Base-by-base conservation (phyloP, 805 yeast species). In the Kodamaea lidongshanica region DNA sequence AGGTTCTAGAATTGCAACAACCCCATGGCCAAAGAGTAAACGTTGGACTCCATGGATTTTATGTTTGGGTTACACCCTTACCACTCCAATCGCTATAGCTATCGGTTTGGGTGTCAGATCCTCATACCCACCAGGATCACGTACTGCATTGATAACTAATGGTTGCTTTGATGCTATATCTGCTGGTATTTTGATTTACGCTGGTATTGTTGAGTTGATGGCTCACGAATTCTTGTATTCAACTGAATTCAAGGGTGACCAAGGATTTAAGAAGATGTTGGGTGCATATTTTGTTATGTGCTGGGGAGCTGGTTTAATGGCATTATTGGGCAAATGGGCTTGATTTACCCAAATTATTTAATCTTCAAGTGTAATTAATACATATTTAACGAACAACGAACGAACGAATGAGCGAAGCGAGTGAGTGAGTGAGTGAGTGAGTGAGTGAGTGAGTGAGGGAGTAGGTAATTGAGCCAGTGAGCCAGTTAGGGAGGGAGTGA, bases 281-380 rank as follows among this genome's bases (percentile, higher is more conserved):
- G 36, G 43, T 22, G 84, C 79, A 6, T 77, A 64, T 45, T 40
- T 66, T 30, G 58, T 67, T 22, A 73, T 72, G 72, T 69, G 74
- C 44, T 50, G 65, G 39, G 88, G 88, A 41, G 78, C 82, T n/a
- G 86, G 81, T 8, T 46, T 79, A 20, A 82, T 82, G 89, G 86
- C 88, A 3, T 54, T 80, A 18, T 59, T 81, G 37, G 89, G 87
- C 38, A 76, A 70, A 48, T 79, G 87, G 84, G 84, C 83, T 13
- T 77, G 46, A 48, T 16, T 31, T 12, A 6, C n/a, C n/a, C n/a
- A n/a, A n/a, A n/a, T n/a, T n/a, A n/a, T n/a, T n/a, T n/a, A n/a
- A n/a, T n/a, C n/a, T n/a, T n/a, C n/a, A n/a, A n/a, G n/a, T n/a
- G n/a, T n/a, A n/a, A n/a, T n/a, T n/a, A n/a, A n/a, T n/a, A n/a